Conservation (phyloP, 371 early-diverging fungal genomes). For the Mucor saturninus region DNA sequence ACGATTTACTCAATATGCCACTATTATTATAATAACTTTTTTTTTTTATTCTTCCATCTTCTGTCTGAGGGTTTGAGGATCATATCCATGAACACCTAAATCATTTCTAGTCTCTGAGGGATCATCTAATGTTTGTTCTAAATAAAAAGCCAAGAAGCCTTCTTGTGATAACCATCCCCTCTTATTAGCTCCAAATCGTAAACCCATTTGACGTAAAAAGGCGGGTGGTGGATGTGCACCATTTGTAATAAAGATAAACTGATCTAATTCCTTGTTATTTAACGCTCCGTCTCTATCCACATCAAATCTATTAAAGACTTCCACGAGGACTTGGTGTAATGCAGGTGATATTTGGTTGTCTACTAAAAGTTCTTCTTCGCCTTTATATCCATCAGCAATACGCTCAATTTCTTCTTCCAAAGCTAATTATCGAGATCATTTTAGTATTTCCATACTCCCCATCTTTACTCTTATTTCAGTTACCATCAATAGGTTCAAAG, state of each 20-base stretch:
- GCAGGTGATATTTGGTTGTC: conserved; percentile 44
- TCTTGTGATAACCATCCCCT: conserved; percentile 56
- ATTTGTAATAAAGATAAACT: conserved; percentile 55
- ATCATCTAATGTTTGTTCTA: conserved; percentile 61
- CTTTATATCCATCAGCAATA: conserved; percentile 47
- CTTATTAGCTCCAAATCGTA: conserved; percentile 51
- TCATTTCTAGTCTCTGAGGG: conserved; percentile 61
- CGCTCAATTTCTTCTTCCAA: conserved; percentile 53
- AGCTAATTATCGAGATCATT: conserved; percentile 23
- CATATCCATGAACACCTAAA: conserved; percentile 57
- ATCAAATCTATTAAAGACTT: conserved; percentile 54
- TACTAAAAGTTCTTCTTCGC: conserved; percentile 38
- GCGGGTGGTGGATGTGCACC: conserved; percentile 56
- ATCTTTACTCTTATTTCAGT: not conserved
- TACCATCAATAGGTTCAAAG: conserved; percentile 56
- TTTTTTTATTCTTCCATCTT: conserved; percentile 32
- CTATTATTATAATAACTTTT: not conserved
- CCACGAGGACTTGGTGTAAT: conserved; percentile 41
- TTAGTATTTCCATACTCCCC: not conserved
- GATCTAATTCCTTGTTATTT: conserved; percentile 45
- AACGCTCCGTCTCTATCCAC: conserved; percentile 51
- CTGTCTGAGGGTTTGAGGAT: conserved; percentile 40
- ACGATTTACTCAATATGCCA: conserved; percentile 57
- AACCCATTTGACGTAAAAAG: conserved; percentile 57
- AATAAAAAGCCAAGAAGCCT: conserved; percentile 59